These are phyloP conservation scores for Melanomma pulvis-pyrius DNA, from an alignment of 495 filamentous ascomycete genomes.

Conservation along the genomic window DNA sequence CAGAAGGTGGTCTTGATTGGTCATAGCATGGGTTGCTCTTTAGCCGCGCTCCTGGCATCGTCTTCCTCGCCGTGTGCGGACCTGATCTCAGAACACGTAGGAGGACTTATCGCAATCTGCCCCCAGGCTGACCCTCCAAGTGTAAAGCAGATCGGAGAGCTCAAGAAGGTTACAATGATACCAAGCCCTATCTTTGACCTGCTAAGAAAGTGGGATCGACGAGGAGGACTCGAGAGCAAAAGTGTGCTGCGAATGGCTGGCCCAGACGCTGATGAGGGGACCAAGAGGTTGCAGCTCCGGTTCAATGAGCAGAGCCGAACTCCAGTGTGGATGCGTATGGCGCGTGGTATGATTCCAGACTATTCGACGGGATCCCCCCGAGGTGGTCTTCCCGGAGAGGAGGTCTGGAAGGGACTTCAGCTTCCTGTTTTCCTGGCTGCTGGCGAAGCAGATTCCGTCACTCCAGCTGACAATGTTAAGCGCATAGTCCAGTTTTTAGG, in stretches of 20 bases:
- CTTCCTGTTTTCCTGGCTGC: constrained; percentile 77
- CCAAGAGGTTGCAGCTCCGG: constrained; percentile 74
- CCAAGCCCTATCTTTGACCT: constrained; percentile 75
- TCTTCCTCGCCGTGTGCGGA: constrained; percentile 53
- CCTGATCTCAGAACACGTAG: constrained; percentile 61
- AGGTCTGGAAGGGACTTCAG: constrained; percentile 72
- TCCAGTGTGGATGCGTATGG: constrained; percentile 82
- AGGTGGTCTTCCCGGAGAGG: constrained; percentile 69
- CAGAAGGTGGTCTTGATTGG: constrained; percentile 81
- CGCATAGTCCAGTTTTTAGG: constrained; percentile 67
- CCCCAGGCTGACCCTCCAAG: constrained; percentile 67
- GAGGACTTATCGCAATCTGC: constrained; percentile 79
- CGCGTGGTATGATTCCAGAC: constrained; percentile 65
- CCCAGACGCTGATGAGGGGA: constrained; percentile 68
- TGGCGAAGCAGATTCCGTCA: constrained; percentile 75
- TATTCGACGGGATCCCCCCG: constrained; percentile 53
- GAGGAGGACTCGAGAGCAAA: constrained; percentile 73
- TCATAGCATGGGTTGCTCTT: constrained; percentile 84
- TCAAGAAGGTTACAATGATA: constrained; percentile 49
- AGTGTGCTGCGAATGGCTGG: constrained; percentile 84
- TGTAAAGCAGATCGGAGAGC: constrained; percentile 53
- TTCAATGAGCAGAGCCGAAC: constrained; percentile 85
- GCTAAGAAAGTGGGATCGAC: constrained; percentile 77
- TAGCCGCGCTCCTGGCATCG: constrained; percentile 74
- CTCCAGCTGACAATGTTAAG: constrained; percentile 67